These are phyloP conservation scores for Aegilops sharonensis DNA, from an alignment of 176 grass and related monocot genomes.

Conservation along the genomic window DNA sequence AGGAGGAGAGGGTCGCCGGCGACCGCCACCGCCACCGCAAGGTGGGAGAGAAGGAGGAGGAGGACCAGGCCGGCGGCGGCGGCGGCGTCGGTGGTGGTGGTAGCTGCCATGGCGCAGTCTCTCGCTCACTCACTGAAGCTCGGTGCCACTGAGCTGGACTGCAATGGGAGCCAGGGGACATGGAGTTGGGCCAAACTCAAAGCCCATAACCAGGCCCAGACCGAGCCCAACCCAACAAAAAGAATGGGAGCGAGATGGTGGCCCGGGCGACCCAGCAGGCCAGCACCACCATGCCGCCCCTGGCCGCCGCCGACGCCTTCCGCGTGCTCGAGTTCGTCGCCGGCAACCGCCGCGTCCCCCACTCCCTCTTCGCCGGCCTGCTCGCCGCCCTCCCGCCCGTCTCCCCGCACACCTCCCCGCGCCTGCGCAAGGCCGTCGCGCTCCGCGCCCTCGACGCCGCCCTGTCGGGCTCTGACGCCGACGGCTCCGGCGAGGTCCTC, in stretches of 20 bases:
- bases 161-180: not conserved
- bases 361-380: constrained; percentile 9
- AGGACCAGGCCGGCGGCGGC: not conserved
- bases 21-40: not conserved
- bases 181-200: not conserved
- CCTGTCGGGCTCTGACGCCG: not conserved
- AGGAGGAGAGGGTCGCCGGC: constrained; percentile 23
- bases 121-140: not conserved
- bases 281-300: not conserved
- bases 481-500: not conserved
- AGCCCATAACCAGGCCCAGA: not conserved
- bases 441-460: constrained; percentile 29
- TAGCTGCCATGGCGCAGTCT: not conserved
- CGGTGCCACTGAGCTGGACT: not conserved
- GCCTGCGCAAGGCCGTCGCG: constrained; percentile 26
- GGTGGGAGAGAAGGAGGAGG: not conserved
- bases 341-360: constrained; percentile 29
- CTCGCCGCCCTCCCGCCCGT: constrained; percentile 2
- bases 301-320: constrained; percentile 23
- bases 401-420: constrained; percentile 8
- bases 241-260: not conserved
- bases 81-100: not conserved
- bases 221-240: not conserved
- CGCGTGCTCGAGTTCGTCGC: constrained; percentile 29
- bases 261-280: not conserved